Evolutionary conservation across 2,329 filamentous ascomycete species (phyloP).

Genomic region (Huntiella omanensis): DNA sequence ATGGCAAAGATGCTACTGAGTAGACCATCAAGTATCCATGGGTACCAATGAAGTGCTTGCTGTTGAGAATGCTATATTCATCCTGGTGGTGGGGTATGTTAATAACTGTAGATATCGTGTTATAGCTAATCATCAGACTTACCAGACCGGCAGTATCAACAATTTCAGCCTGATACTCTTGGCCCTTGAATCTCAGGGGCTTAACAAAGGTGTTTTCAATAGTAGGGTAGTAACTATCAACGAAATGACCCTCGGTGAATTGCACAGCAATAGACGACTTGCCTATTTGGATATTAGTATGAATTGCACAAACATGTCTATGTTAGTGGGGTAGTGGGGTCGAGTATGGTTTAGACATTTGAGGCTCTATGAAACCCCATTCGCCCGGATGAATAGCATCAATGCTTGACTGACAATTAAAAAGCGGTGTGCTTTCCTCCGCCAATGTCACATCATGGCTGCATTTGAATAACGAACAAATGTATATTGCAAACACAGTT

Average conservation of each 20-base stretch:
- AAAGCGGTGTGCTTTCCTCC: no score
- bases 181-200: conserved; percentile 76
- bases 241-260: conserved; percentile 94
- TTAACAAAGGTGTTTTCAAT: conserved; percentile 99
- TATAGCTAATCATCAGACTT: conserved; percentile 16
- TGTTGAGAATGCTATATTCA: conserved; percentile 96
- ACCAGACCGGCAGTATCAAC: conserved; percentile 95
- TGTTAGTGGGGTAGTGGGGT: no score
- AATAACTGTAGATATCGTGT: background rate
- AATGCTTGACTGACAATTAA: no score
- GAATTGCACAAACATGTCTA: no score
- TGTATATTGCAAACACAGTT: no score
- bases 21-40: conserved; percentile 98
- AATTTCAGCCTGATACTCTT: conserved; percentile 91
- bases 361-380: no score
- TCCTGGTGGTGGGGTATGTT: conserved; percentile 35
- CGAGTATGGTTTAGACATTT: no score
- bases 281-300: conserved; percentile 32
- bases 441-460: no score
- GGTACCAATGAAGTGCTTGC: conserved; percentile 97
- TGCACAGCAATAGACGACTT: conserved; percentile 95
- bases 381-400: no score
- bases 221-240: conserved; percentile 97
- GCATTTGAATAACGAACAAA: no score
- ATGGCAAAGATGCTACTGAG: conserved; percentile 83